Percentiles rank a stretch among this genome's conserved stretches.
phyloP scores from a whole-genome alignment of 768 basidiomycete species.

The Boletellus ananiceps region DNA sequence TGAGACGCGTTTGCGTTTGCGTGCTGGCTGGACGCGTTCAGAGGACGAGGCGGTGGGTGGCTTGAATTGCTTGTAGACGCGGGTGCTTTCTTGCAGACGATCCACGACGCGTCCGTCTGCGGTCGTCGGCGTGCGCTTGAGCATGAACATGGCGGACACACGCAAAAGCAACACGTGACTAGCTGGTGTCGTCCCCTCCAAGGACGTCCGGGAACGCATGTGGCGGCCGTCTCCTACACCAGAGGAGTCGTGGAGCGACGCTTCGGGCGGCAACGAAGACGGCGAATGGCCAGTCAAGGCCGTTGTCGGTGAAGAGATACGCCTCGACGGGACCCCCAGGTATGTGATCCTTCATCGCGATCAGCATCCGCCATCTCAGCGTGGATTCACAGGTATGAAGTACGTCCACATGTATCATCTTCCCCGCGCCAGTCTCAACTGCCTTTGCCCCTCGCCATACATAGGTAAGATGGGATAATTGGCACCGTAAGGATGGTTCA shows the following conservation, averaged over 20 bases:
- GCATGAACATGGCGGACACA: conserved; percentile 42
- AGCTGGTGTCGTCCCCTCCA: too few species aligned
- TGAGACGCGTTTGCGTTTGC: conserved; percentile 85
- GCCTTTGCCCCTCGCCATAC: not conserved
- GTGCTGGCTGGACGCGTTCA: conserved; percentile 57
- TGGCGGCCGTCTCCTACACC: conserved; percentile 31
- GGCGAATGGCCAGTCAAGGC: conserved; percentile 29
- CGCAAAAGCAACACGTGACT: conserved; percentile 25
- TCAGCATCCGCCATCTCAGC: conserved; percentile 1
- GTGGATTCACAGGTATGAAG: conserved; percentile 27
- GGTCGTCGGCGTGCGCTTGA: conserved; percentile 65
- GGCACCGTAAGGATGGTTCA: conserved; percentile 49
- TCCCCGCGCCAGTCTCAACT: not conserved
- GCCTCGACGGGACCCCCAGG: conserved; percentile 28
- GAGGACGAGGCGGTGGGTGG: conserved; percentile 50
- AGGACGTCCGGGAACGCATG: not conserved
- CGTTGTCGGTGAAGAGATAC: conserved; percentile 30
- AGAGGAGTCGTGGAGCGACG: conserved; percentile 31
- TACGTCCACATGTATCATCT: conserved; percentile 10
- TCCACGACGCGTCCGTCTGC: conserved; percentile 64
- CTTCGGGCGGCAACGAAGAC: conserved; percentile 27
- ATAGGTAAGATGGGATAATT: conserved; percentile 51
- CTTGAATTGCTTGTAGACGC: conserved; percentile 80
- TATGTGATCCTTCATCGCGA: conserved; percentile 4
- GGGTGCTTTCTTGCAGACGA: conserved; percentile 64